Conservation (phyloP, 441 rosid genomes). For the Erodium moschatum region DNA sequence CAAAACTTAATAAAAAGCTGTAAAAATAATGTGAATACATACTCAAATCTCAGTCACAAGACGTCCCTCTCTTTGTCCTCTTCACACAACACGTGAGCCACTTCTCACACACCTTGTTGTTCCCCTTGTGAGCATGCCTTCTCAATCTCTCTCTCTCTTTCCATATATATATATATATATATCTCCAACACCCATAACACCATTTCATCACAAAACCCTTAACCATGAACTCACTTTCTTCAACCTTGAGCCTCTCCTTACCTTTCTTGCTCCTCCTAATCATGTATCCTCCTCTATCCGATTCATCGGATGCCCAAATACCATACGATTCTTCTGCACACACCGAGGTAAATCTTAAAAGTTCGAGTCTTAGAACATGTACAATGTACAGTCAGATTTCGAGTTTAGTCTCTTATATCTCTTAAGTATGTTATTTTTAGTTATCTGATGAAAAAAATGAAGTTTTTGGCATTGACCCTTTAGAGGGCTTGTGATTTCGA, state of each 20-base stretch:
- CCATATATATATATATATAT: background rate
- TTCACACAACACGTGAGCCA: background rate
- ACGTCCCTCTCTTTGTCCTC: background rate
- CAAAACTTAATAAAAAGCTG: too few species aligned
- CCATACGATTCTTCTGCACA: slow-evolving; percentile 60
- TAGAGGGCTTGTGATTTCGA: too few species aligned
- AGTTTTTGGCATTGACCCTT: too few species aligned
- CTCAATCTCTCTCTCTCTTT: background rate
- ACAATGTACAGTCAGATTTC: too few species aligned
- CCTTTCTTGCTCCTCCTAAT: background rate
- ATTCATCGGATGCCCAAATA: background rate
- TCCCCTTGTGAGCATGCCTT: background rate
- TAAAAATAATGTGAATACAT: background rate
- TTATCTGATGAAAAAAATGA: too few species aligned
- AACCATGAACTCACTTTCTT: background rate
- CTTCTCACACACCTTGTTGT: background rate
- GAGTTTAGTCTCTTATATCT: too few species aligned
- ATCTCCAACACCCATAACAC: background rate
- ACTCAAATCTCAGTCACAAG: background rate
- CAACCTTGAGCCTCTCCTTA: slow-evolving; percentile 1
- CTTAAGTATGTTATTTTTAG: too few species aligned
- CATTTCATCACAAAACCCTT: background rate
- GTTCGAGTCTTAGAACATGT: too few species aligned
- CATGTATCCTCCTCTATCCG: too few species aligned
- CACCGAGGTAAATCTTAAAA: slow-evolving; percentile 36